phyloP scores from a whole-genome alignment of 805 yeast species.

The Ogataea methylovora region DNA sequence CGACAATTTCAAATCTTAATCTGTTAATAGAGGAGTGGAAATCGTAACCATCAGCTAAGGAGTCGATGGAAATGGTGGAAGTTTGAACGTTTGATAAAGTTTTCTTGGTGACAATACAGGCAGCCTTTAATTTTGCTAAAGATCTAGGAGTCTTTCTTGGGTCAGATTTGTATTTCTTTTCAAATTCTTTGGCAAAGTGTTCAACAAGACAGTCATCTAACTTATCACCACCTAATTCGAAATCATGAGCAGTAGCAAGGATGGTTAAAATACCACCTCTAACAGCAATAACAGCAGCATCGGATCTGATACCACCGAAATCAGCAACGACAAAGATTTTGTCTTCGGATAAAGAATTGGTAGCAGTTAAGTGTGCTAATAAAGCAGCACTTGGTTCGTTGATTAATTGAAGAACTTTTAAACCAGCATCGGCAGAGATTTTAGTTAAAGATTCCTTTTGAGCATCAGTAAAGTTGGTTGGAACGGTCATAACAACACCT shows the following conservation, averaged over 20 bases:
- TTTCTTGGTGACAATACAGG: slow-evolving; percentile 78
- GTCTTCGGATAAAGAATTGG: slow-evolving; percentile 47
- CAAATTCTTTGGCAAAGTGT: slow-evolving; percentile 86
- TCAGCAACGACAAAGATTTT: slow-evolving; percentile 88
- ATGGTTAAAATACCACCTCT: slow-evolving; percentile 93
- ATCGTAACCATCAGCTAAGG: slow-evolving; percentile 89
- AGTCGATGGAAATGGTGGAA: slow-evolving; percentile 89
- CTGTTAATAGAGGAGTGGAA: slow-evolving; percentile 91
- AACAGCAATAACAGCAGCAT: slow-evolving; percentile 87
- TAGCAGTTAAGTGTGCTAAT: slow-evolving; percentile 62
- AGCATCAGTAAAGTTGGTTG: slow-evolving; percentile 73
- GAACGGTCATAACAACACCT: slow-evolving; percentile 83
- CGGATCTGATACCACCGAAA: slow-evolving; percentile 93
- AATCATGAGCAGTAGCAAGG: slow-evolving; percentile 77
- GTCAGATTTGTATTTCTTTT: slow-evolving; percentile 76
- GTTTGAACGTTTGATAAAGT: slow-evolving; percentile 85
- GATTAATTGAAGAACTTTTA: slow-evolving; percentile 78
- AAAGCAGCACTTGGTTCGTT: slow-evolving; percentile 91
- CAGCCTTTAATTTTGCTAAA: slow-evolving; percentile 78
- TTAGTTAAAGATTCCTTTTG: slow-evolving; percentile 60
- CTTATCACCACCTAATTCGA: slow-evolving; percentile 79
- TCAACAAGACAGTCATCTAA: slow-evolving; percentile 77
- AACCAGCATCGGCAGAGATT: slow-evolving; percentile 63
- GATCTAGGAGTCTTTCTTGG: slow-evolving; percentile 80
- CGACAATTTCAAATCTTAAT: slow-evolving; percentile 84